Evolutionary conservation across 1,284 basidiomycete genomes (phyloP).

Genomic region (Ceratobasidium sp.): DNA sequence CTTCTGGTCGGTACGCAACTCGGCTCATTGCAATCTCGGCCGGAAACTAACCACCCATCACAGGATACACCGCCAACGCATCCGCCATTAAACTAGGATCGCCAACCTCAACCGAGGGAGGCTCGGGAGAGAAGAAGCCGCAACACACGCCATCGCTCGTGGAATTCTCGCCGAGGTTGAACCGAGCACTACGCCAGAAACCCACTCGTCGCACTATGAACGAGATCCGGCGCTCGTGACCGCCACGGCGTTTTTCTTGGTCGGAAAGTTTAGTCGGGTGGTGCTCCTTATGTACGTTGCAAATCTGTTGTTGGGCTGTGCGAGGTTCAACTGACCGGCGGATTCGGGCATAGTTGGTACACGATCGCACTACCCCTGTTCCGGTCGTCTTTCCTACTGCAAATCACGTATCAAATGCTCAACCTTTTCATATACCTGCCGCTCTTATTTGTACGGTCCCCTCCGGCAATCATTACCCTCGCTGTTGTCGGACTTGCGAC

Average conservation of each 20-base stretch:
- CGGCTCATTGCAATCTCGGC: neutral
- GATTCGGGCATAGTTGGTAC: conserved; percentile 51
- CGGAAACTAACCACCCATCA: conserved; percentile 43
- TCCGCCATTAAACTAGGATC: conserved; percentile 54
- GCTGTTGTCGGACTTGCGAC: conserved; percentile 51
- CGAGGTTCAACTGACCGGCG: neutral
- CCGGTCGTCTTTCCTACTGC: conserved; percentile 51
- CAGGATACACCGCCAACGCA: conserved; percentile 59
- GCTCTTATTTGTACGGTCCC: conserved; percentile 53
- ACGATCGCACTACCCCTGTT: conserved; percentile 54
- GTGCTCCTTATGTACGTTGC: conserved; percentile 49
- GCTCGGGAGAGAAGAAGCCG: conserved; percentile 11
- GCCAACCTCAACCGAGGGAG: conserved; percentile 30
- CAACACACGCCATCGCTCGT: conserved; percentile 49
- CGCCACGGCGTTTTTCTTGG: conserved; percentile 55
- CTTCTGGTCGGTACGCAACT: conserved; percentile 50
- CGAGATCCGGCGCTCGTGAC: conserved; percentile 51
- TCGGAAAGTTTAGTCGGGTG: conserved; percentile 53
- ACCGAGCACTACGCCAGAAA: neutral
- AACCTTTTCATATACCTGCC: conserved; percentile 57
- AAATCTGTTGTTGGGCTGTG: conserved; percentile 30
- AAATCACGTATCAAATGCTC: conserved; percentile 52
- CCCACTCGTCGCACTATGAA: conserved; percentile 16
- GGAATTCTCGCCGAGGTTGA: conserved; percentile 4
- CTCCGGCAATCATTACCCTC: conserved; percentile 52